phyloP scores from a whole-genome alignment of 306 rosid genomes.

The Cyclanthera cordifolia region DNA sequence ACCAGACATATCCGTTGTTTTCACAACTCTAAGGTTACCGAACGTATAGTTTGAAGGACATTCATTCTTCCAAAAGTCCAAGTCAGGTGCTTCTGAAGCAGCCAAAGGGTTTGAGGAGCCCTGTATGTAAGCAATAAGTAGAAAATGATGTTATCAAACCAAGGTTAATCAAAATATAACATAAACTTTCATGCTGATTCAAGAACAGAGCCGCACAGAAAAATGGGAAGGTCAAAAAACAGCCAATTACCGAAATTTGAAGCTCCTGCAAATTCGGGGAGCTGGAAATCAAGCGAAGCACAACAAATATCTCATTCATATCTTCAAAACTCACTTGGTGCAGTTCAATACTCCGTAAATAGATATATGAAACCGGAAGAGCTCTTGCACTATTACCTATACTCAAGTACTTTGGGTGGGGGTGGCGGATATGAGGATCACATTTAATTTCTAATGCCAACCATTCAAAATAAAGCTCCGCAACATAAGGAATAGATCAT shows the following conservation, averaged over 20 bases:
- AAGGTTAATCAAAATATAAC: neutral
- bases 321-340: conserved; percentile 90
- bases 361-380: conserved; percentile 36
- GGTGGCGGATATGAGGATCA: conserved; percentile 7
- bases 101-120: conserved; percentile 47
- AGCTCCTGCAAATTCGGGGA: conserved; percentile 76
- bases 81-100: conserved; percentile 40
- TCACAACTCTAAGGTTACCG: conserved; percentile 44
- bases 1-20: conserved; percentile 63
- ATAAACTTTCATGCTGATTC: neutral
- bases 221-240: neutral
- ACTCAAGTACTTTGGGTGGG: conserved; percentile 64
- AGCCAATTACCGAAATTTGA: conserved; percentile 54
- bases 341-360: conserved; percentile 57
- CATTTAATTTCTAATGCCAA: neutral
- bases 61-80: conserved; percentile 63
- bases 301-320: conserved; percentile 70
- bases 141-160: neutral
- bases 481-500: too few relatives aligned
- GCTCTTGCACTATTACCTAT: conserved; percentile 44
- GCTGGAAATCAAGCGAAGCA: conserved; percentile 67
- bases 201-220: neutral
- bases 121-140: conserved; percentile 22
- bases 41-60: conserved; percentile 32
- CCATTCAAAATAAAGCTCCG: neutral